Evolutionary conservation across 2,329 filamentous ascomycete species (phyloP).

Genomic region (Ophiostoma sp.): DNA sequence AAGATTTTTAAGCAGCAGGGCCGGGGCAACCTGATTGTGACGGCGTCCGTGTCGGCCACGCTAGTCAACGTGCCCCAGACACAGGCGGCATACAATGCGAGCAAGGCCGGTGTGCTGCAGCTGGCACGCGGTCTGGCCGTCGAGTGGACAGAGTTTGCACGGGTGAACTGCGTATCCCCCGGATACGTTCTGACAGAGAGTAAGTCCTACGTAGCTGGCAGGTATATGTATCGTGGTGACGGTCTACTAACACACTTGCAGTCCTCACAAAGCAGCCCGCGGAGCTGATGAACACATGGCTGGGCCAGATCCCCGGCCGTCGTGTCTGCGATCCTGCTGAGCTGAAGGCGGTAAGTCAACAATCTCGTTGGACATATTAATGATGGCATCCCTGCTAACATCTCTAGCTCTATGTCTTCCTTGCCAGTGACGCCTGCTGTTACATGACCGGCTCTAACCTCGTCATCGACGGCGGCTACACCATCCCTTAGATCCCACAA

Average conservation of each 20-base stretch:
- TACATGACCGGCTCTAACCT: conserved; percentile 24
- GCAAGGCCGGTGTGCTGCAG: conserved; percentile 64
- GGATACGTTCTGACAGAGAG: conserved; percentile 47
- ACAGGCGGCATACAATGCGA: conserved; percentile 71
- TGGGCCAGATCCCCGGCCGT: conserved; percentile 37
- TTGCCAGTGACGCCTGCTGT: conserved; percentile 23
- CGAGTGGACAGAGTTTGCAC: conserved; percentile 75
- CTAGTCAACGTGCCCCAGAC: conserved; percentile 75
- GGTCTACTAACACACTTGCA: background rate
- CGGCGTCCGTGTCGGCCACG: conserved; percentile 73
- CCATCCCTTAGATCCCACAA: background rate
- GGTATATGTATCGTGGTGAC: too few relatives aligned
- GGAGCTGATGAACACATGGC: conserved; percentile 69
- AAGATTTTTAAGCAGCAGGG: conserved; percentile 60
- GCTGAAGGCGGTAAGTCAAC: conserved; percentile 49
- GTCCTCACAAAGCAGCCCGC: conserved; percentile 67
- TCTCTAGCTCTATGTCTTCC: conserved; percentile 10
- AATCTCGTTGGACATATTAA: too few relatives aligned
- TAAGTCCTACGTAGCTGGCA: background rate
- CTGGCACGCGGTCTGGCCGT: conserved; percentile 68
- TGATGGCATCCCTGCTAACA: background rate
- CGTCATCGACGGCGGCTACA: conserved; percentile 18
- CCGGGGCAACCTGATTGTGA: conserved; percentile 71
- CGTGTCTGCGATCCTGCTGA: conserved; percentile 57
- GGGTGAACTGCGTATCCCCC: conserved; percentile 52